Evolutionary conservation across 805 yeast species (phyloP), one percentile per base, ranked within the genome.

Genomic region (Candida verbasci): DNA sequence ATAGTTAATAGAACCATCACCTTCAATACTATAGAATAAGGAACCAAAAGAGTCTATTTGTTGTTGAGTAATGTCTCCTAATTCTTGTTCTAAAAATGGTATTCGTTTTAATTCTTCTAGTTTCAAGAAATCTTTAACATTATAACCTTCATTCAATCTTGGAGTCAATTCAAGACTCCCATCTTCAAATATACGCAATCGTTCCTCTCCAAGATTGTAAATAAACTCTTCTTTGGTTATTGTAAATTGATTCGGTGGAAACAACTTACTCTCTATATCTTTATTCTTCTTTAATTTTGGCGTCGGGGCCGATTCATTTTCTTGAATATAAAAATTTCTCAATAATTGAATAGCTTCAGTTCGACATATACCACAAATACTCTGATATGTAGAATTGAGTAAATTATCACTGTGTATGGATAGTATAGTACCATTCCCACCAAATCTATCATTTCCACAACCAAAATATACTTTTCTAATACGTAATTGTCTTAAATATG

Each of bases 361-460:
- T 36, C 94, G 62, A 46, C 78, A 62, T 3, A 93, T 65, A 0
- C 96, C 97, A 0, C 97, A 96, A 34, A 73, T 73, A 2, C 83
- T 76, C 1, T 51, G 45, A 52, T 84, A 85, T 38, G 58, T 38
- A 35, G 62, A 40, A 40, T 44, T 46, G 2, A 44, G 43, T 4
- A 46, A 36, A 11, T 39, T 30, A 24, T 53, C 50, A 37, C 50
- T 43, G 38, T 44, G 45, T 1, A 86, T 70, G 9, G 69, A 60
- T 20, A 87, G 58, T 2, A 91, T 93, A 0, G 95, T 81, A 0
- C 97, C 97, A 56, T 89, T 89, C 0, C 98, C 97, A 0, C 98
- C 98, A 62, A 93, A 93, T 31, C 97, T 62, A 44, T 91, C 97
- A 55, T 93, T 93, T 0, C 87, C 93, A 52, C 96, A 89, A 0